Evolutionary conservation across 2,329 filamentous ascomycete genomes (phyloP), one percentile per base, ranked within the genome.

Genomic region (Lasiodiplodia sp.): DNA sequence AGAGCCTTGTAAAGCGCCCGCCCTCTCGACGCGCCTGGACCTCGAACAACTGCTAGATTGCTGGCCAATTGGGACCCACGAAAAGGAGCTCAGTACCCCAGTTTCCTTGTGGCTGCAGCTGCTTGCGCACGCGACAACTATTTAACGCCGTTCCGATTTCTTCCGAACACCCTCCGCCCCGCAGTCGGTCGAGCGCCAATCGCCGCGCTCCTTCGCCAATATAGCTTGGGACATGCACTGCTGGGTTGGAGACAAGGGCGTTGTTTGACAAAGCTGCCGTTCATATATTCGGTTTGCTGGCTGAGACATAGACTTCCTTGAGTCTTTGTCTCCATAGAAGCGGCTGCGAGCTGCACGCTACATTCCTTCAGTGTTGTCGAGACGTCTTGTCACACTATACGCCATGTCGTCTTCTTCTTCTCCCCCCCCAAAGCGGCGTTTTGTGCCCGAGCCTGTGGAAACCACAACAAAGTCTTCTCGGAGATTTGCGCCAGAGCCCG

Each of bases 361-460:
- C 37, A 21, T 51, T n/a, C 16, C 25, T 66, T 57, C 10, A 55
- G 62, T 12, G 47, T 7, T 49, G 2, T 25, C 47, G n/a, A 5
- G 60, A 18, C 4, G 25, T 21, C 37, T 21, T 21, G 28, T 31
- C 25, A 70, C 64, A 51, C n/a, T 63, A 62, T 64, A 62, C 55
- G 72, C 65, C 49, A 79, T 79, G 78, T 74, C 77, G 37, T 74
- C 75, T 28, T 28, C 31, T 31, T 34, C 31, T 31, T 72, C 71
- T 68, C 69, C 72, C 62, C 74, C 78, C 55, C 75, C 75, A 47
- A 74, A 76, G 70, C 76, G 77, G 63, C 63, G 63, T 37, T 81
- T 80, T 72, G 76, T 77, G 58, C 73, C 77, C 11, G 78, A 81
- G 67, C 78, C 79, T 25, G 70, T 79, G 23, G 78, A 80, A 68